Evolutionary conservation across 495 filamentous ascomycete genomes (phyloP).

Genomic region (Xylaria intraflava): DNA sequence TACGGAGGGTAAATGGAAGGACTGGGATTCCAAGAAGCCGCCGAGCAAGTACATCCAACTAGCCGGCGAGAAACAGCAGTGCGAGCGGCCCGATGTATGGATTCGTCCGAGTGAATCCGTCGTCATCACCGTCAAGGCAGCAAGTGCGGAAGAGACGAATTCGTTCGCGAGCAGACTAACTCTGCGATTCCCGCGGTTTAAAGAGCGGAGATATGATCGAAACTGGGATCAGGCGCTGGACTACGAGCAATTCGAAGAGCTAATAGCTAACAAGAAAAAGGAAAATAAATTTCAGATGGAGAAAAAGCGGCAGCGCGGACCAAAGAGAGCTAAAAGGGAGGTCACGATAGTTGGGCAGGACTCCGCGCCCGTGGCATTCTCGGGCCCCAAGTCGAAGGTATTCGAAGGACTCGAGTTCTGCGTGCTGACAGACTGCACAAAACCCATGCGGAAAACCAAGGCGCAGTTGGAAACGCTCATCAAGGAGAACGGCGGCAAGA

Average conservation of each 20-base stretch:
- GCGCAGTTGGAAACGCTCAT: slow-evolving; percentile 76
- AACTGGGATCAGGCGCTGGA: slow-evolving; percentile 75
- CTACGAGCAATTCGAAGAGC: slow-evolving; percentile 64
- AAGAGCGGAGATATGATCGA: slow-evolving; percentile 71
- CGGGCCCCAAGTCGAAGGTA: slow-evolving; percentile 38
- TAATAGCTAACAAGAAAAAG: slow-evolving; percentile 63
- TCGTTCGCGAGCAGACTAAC: slow-evolving; percentile 73
- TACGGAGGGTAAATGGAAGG: slow-evolving; percentile 85
- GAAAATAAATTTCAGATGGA: slow-evolving; percentile 79
- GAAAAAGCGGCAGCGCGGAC: slow-evolving; percentile 54
- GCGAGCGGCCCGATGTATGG: slow-evolving; percentile 86
- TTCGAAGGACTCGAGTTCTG: slow-evolving; percentile 80
- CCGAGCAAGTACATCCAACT: slow-evolving; percentile 77
- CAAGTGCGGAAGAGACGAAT: slow-evolving; percentile 64
- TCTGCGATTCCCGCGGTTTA: slow-evolving; percentile 88
- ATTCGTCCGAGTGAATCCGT: slow-evolving; percentile 84
- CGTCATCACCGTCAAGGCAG: slow-evolving; percentile 86
- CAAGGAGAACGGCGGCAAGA: slow-evolving; percentile 79
- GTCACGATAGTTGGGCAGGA: slow-evolving; percentile 68
- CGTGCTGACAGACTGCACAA: slow-evolving; percentile 40
- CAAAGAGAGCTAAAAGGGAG: slow-evolving; percentile 60
- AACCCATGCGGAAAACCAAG: slow-evolving; percentile 61
- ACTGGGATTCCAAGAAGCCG: slow-evolving; percentile 75
- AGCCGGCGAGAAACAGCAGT: slow-evolving; percentile 61
- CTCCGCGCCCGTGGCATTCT: slow-evolving; percentile 41